A percentile compares a stretch with the other conserved stretches of the same genome.
These are phyloP conservation scores for Fraxinus albicans DNA, from an alignment of 305 asterid genomes.

Conservation along the genomic window DNA sequence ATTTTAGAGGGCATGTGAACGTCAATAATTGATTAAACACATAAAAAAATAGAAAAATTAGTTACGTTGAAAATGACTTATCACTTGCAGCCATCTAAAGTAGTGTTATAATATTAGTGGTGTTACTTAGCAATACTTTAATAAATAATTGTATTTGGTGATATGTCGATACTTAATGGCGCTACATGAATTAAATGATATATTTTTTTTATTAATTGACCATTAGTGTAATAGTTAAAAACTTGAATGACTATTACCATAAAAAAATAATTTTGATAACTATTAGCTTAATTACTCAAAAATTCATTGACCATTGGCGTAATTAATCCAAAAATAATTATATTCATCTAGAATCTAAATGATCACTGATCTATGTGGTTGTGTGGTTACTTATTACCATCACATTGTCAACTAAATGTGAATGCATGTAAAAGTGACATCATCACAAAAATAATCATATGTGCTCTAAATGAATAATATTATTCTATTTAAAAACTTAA, in stretches of 20 bases:
- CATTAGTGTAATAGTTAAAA: not conserved
- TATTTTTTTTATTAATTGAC: not conserved
- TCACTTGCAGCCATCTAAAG: too few relatives aligned
- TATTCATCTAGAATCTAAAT: not conserved
- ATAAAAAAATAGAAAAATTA: too few relatives aligned
- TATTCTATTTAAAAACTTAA: not conserved
- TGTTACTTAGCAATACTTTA: not conserved
- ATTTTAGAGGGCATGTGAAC: not conserved
- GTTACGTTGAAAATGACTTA: too few relatives aligned
- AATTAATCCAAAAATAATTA: too few relatives aligned
- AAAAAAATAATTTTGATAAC: not conserved
- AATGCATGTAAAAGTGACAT: not conserved
- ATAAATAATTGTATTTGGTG: not conserved
- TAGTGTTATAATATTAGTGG: too few relatives aligned
- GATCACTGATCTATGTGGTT: not conserved
- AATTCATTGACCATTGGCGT: not conserved
- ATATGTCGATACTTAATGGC: too few relatives aligned
- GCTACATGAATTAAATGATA: not conserved
- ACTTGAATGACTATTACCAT: not conserved
- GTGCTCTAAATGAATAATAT: not conserved
- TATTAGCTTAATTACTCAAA: not conserved
- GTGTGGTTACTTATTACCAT: too few relatives aligned
- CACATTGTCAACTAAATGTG: not conserved
- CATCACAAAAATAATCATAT: not conserved
- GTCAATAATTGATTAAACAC: not conserved